Evolutionary conservation across 192 early-diverging fungal species (phyloP), one percentile per base, ranked within the genome.

Genomic region (Entomortierella beljakovae): DNA sequence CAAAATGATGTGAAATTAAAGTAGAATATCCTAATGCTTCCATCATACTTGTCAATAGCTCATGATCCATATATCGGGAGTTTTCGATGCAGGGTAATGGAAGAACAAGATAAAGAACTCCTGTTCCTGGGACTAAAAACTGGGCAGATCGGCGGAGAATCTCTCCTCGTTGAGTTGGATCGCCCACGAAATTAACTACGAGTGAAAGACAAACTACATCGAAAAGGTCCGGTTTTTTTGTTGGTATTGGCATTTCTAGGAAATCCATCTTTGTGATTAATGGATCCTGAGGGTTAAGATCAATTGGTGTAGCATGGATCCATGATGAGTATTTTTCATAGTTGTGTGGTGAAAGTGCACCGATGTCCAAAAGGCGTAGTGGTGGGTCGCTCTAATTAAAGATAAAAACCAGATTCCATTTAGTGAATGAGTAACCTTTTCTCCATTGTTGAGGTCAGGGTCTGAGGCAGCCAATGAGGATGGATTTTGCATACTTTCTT

Each of bases 131-230:
- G 0, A 80, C 60, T 23, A 93, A 71, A 52, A 89, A 82, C 1
- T 80, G 70, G 10, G 80, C 42, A 0, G 90, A 85, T 9, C 81
- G 82, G 18, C 80, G 50, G 4, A 94, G 81, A 85, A 95, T 92
- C 31, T 88, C 79, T 10, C 94, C 96, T 72, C 96, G 82, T 43
- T 84, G 82, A 10, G 59, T 75, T 3, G 90, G 85, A 82, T 95
- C 93, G 5, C 90, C 90, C 1, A 95, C 92, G 88, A 97, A 97
- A 75, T 97, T 97, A 50, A 97, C 89, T 0, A 97, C 96, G 0
- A 97, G 71, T 16, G 88, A 91, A 20, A 97, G 83, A 61, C 92
- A 94, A 0, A 97, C 80, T 28, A 94, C 87, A 57, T 97, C 85
- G 76, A 93, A 97, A 23, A 77, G 64, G 0, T 90, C 82, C 0